Evolutionary conservation across 2,329 filamentous ascomycete genomes (phyloP).

Genomic region (Trichoderma aggressivum): DNA sequence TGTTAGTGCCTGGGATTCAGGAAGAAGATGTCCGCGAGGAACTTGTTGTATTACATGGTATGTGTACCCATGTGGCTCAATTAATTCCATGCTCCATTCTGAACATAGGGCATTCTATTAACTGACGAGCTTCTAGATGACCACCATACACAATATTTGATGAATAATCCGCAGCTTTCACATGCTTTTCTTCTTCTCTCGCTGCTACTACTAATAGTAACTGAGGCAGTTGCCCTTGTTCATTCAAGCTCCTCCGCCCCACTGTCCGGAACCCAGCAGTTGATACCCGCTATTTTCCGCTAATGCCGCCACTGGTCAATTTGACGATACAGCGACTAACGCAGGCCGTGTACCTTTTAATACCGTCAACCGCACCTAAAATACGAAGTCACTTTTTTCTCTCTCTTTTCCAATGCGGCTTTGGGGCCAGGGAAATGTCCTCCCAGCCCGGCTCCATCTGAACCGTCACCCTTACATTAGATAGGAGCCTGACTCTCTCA

Average conservation of each 20-base stretch:
- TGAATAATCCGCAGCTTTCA: slow-evolving; percentile 13
- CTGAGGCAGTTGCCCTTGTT: background rate
- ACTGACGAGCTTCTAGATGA: background rate
- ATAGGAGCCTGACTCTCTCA: background rate
- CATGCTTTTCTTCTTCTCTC: slow-evolving; percentile 13
- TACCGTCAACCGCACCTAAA: background rate
- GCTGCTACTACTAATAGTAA: background rate
- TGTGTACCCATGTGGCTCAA: background rate
- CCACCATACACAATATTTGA: background rate
- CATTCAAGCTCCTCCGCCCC: slow-evolving; percentile 6
- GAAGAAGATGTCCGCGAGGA: background rate
- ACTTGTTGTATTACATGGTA: background rate
- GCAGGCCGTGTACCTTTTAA: background rate
- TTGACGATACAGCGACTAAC: slow-evolving; percentile 3
- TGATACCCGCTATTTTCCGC: slow-evolving; percentile 16
- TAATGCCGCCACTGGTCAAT: slow-evolving; percentile 4
- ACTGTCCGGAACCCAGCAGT: slow-evolving; percentile 1
- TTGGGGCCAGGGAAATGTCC: background rate
- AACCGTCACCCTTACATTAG: slow-evolving; percentile 5
- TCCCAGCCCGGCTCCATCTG: background rate
- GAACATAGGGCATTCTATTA: background rate
- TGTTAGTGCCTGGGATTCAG: background rate
- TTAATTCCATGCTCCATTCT: background rate
- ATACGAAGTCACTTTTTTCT: background rate
- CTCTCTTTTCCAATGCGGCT: background rate